A percentile compares a stretch with the other conserved stretches of the same genome.
phyloP scores from a whole-genome alignment of 768 basidiomycete species.

The Pilatotrama ljubarskyi region DNA sequence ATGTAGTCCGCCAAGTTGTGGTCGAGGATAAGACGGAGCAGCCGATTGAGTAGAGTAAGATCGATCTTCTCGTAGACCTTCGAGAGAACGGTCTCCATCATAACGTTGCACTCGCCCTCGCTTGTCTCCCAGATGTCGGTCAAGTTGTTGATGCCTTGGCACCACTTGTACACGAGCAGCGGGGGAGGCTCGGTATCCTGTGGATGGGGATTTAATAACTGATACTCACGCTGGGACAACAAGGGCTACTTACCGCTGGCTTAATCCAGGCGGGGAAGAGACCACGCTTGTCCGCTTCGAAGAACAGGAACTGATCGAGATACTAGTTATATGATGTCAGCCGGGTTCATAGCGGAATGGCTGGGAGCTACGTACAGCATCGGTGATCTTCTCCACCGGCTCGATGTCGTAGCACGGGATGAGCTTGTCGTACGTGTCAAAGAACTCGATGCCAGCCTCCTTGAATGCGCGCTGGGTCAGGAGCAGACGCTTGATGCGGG shows the following conservation, averaged over 20 bases:
- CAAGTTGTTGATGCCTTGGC: constrained; percentile 98
- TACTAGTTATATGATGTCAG: constrained; percentile 49
- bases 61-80: constrained; percentile 99
- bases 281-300: constrained; percentile 97
- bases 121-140: constrained; percentile 98
- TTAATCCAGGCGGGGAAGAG: constrained; percentile 99
- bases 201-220: background rate
- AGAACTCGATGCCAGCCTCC: constrained; percentile 95
- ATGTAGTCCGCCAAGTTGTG: constrained; percentile 99
- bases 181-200: constrained; percentile 93
- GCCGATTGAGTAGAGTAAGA: constrained; percentile 90
- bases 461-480: constrained; percentile 99
- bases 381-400: constrained; percentile 99
- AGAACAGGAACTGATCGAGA: constrained; percentile 97
- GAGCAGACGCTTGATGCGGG: constrained; percentile 95
- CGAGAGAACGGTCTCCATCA: constrained; percentile 98
- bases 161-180: constrained; percentile 98
- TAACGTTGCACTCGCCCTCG: constrained; percentile 96
- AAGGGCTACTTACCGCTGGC: constrained; percentile 57
- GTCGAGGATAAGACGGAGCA: constrained; percentile 94
- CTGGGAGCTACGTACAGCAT: constrained; percentile 62
- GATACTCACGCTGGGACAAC: background rate
- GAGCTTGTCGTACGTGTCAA: constrained; percentile 96
- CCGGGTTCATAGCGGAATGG: background rate
- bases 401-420: constrained; percentile 99